Conservation (phyloP, 2,329 filamentous ascomycete genomes). For the Fusarium sp. region DNA sequence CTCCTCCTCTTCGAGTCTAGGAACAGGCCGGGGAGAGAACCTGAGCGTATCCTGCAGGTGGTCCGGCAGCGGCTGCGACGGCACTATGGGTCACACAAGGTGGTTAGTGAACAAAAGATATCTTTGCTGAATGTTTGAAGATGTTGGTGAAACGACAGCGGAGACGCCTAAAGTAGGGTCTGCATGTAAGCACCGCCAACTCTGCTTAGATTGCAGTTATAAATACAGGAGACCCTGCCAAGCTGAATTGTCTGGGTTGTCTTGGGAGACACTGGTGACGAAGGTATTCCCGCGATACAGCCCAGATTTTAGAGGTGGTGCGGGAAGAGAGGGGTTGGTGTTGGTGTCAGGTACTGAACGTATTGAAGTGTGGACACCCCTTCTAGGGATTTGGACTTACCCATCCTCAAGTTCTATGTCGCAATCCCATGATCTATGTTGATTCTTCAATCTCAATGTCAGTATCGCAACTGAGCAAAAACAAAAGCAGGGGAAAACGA, state of each 20-base stretch:
- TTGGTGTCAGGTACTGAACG: constrained; percentile 20
- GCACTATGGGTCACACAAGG: constrained; percentile 54
- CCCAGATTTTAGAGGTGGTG: constrained; percentile 31
- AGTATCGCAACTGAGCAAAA: constrained; percentile 24
- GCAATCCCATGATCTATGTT: constrained; percentile 47
- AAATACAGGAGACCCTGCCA: background rate
- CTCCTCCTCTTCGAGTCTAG: constrained; percentile 64
- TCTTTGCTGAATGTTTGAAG: constrained; percentile 26
- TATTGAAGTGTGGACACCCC: constrained; percentile 24
- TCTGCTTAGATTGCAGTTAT: background rate
- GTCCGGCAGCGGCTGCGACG: constrained; percentile 68
- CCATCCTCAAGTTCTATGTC: constrained; percentile 47
- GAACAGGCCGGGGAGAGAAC: constrained; percentile 60
- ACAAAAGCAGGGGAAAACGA: background rate
- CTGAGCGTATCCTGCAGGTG: constrained; percentile 62
- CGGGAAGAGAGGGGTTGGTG: constrained; percentile 37
- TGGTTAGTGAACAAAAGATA: constrained; percentile 37
- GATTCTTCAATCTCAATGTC: constrained; percentile 23
- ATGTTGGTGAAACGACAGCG: constrained; percentile 33
- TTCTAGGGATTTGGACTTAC: constrained; percentile 43
- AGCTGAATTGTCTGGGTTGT: background rate
- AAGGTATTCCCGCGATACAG: constrained; percentile 40
- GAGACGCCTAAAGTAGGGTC: constrained; percentile 19
- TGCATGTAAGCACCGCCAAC: constrained; percentile 7
- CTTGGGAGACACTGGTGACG: constrained; percentile 12